These are phyloP conservation scores for Pseudogymnoascus sp. DNA, from an alignment of 2,329 filamentous ascomycete species.

Conservation along the genomic window DNA sequence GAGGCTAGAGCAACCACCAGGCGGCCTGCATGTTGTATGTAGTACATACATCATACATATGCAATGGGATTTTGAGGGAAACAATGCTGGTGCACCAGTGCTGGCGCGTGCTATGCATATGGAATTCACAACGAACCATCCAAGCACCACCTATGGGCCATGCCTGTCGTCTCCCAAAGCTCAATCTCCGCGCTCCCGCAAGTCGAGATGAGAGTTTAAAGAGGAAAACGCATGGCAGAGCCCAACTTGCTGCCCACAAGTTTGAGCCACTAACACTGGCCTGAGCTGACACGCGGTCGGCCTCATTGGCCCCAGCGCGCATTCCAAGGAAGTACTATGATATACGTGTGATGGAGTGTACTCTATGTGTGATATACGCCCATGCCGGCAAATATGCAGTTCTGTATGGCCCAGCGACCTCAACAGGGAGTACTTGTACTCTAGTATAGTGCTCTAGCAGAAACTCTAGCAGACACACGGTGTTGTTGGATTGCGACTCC, in stretches of 20 bases:
- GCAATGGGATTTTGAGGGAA: neutral
- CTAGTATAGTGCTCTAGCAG: neutral
- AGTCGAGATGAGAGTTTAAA: neutral
- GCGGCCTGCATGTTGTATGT: neutral
- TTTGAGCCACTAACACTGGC: neutral
- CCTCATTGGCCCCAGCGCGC: slow-evolving; percentile 2
- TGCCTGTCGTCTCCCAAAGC: neutral
- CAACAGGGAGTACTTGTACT: neutral
- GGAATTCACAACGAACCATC: slow-evolving; percentile 6
- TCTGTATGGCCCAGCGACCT: neutral
- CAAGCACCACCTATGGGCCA: neutral
- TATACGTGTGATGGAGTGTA: slow-evolving; percentile 1
- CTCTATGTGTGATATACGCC: slow-evolving; percentile 1
- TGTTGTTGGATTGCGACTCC: neutral
- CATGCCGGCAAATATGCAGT: slow-evolving; percentile 4
- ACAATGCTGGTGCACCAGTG: neutral
- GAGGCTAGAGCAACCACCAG: neutral
- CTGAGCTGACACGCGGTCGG: slow-evolving; percentile 1
- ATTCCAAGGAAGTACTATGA: neutral
- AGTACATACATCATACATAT: slow-evolving; percentile 6
- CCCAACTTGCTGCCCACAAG: slow-evolving; percentile 4
- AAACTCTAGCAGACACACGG: neutral
- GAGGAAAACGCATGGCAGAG: neutral
- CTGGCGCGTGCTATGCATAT: neutral
- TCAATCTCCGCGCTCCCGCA: slow-evolving; percentile 3